These are phyloP conservation scores for Saccharum officinarum DNA, from an alignment of 176 grass and related monocot genomes.

Conservation along the genomic window DNA sequence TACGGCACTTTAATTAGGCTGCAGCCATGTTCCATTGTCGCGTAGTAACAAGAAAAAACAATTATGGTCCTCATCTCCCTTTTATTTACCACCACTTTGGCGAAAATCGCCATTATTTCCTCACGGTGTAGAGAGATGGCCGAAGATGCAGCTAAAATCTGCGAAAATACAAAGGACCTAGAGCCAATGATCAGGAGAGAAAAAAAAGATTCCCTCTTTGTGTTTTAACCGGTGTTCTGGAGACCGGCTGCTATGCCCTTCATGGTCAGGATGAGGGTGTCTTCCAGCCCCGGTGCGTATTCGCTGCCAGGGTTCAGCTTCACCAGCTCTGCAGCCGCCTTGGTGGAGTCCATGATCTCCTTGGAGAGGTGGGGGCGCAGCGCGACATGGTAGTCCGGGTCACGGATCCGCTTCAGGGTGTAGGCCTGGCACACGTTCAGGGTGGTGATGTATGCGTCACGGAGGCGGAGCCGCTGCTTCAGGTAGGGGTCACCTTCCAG, in stretches of 20 bases:
- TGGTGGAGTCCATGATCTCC: slow-evolving; percentile 51
- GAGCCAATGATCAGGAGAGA: not conserved
- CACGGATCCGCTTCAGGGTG: slow-evolving; percentile 69
- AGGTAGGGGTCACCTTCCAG: slow-evolving; percentile 77
- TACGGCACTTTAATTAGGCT: not conserved
- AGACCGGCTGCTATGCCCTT: slow-evolving; percentile 82
- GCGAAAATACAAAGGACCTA: slow-evolving; percentile 1
- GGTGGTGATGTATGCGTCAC: slow-evolving; percentile 69
- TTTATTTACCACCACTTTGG: slow-evolving; percentile 12
- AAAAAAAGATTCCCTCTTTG: not conserved
- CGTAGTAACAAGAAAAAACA: not conserved
- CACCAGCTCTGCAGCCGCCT: slow-evolving; percentile 66
- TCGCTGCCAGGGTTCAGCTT: slow-evolving; percentile 75
- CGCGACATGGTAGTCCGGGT: slow-evolving; percentile 50
- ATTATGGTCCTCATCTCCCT: not conserved
- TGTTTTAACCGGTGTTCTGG: slow-evolving; percentile 71
- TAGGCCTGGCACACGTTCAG: slow-evolving; percentile 76
- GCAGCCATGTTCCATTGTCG: not conserved
- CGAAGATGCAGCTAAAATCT: not conserved
- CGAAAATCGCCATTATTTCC: not conserved
- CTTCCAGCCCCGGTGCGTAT: slow-evolving; percentile 69
- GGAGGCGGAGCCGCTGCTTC: slow-evolving; percentile 71
- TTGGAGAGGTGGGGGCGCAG: slow-evolving; percentile 67
- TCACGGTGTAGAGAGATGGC: not conserved
- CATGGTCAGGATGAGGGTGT: slow-evolving; percentile 89